These are phyloP conservation scores for Colletotrichum magnum DNA, from an alignment of 2,329 filamentous ascomycete species.

Conservation along the genomic window DNA sequence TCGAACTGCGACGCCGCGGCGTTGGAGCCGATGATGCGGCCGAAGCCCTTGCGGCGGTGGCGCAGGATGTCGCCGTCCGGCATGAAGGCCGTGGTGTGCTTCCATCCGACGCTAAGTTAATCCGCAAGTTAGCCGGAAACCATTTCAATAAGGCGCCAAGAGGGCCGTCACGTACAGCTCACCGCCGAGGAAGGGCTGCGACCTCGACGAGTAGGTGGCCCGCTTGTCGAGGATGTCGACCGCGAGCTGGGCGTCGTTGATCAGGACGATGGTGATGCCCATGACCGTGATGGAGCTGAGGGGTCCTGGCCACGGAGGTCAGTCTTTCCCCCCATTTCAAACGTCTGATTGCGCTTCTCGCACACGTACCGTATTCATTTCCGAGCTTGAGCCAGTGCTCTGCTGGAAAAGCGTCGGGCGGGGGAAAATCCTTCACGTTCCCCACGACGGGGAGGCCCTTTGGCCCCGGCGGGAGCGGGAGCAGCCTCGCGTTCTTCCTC, in stretches of 20 bases:
- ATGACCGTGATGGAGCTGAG: conserved; percentile 52
- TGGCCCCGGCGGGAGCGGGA: conserved; percentile 45
- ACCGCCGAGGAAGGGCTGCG: conserved; percentile 48
- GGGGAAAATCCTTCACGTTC: conserved; percentile 61
- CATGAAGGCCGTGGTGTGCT: neutral
- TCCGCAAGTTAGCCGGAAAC: too few relatives aligned
- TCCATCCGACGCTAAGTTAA: neutral
- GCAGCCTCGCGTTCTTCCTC: neutral
- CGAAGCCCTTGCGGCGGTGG: conserved; percentile 56
- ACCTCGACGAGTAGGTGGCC: conserved; percentile 51
- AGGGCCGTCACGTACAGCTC: conserved; percentile 50
- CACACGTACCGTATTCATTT: conserved; percentile 45
- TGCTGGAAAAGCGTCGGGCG: conserved; percentile 46
- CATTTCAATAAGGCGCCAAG: too few relatives aligned
- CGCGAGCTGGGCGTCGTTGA: conserved; percentile 53
- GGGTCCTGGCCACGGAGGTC: conserved; percentile 30
- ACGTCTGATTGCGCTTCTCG: too few relatives aligned
- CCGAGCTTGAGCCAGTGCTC: conserved; percentile 52
- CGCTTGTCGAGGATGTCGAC: conserved; percentile 55
- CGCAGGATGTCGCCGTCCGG: conserved; percentile 1
- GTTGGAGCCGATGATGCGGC: conserved; percentile 60
- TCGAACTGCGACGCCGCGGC: conserved; percentile 55
- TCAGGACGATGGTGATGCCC: conserved; percentile 56
- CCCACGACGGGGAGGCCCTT: conserved; percentile 57
- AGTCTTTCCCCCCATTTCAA: neutral